These are phyloP conservation scores for Rhododendron williamsianum DNA, from an alignment of 148 eudicot genomes.

Conservation along the genomic window DNA sequence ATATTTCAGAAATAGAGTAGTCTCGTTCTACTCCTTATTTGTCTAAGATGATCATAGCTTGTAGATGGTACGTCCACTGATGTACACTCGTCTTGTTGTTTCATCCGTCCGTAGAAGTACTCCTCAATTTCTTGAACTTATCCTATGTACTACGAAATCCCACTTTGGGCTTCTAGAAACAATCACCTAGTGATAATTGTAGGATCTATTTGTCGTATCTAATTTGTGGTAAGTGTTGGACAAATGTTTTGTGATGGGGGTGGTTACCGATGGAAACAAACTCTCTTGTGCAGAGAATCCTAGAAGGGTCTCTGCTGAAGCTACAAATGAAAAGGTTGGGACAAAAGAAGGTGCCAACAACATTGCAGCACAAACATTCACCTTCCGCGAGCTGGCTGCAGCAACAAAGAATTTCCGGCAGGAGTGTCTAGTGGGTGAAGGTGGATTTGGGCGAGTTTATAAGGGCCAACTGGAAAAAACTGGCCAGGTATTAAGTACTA, in stretches of 20 bases:
- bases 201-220: not conserved
- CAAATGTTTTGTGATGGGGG: not conserved
- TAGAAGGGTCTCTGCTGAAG: slow-evolving; percentile 22
- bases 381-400: slow-evolving; percentile 55
- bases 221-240: not conserved
- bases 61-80: not conserved
- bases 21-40: not conserved
- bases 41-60: not conserved
- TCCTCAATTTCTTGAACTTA: not conserved
- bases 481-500: slow-evolving; percentile 36
- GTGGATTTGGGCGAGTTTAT: slow-evolving; percentile 70
- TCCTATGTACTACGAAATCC: not conserved
- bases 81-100: not conserved
- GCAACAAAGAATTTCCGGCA: slow-evolving; percentile 71
- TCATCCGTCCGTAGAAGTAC: not conserved
- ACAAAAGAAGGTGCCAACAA: slow-evolving; percentile 23
- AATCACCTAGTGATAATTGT: not conserved
- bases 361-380: slow-evolving; percentile 56
- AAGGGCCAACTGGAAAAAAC: slow-evolving; percentile 43
- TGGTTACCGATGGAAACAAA: not conserved
- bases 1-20: not conserved
- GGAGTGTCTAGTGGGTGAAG: slow-evolving; percentile 64
- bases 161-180: not conserved
- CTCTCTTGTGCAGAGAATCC: slow-evolving; percentile 22
- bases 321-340: slow-evolving; percentile 11